Evolutionary conservation across 106 monocot species (phyloP).

Genomic region (Alisma plantagoaquatica): DNA sequence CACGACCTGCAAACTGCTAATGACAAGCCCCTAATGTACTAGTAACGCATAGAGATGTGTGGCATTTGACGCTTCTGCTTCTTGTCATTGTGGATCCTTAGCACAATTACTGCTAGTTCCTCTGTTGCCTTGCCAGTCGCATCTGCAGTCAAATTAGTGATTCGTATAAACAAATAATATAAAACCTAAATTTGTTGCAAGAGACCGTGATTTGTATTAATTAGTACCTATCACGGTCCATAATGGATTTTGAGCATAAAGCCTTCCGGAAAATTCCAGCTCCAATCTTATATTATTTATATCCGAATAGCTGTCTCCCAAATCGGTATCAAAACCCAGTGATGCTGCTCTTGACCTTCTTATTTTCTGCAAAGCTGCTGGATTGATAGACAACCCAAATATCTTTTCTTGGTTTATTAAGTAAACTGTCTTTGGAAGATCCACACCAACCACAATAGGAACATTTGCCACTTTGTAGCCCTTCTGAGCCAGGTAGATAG

Average conservation of each 20-base stretch:
- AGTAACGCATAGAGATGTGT: slow-evolving; percentile 62
- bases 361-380: slow-evolving; percentile 60
- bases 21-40: no score
- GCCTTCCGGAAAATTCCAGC: slow-evolving; percentile 44
- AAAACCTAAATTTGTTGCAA: neutral
- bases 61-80: slow-evolving; percentile 53
- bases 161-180: neutral
- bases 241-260: slow-evolving; percentile 47
- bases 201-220: neutral
- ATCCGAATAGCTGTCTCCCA: slow-evolving; percentile 60
- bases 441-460: slow-evolving; percentile 66
- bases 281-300: slow-evolving; percentile 68
- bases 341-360: slow-evolving; percentile 60
- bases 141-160: slow-evolving; percentile 25
- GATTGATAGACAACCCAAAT: slow-evolving; percentile 69
- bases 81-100: slow-evolving; percentile 58
- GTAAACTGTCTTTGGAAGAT: slow-evolving; percentile 50
- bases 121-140: slow-evolving; percentile 82
- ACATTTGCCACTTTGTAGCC: slow-evolving; percentile 84
- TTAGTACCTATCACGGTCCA: slow-evolving; percentile 80
- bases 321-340: slow-evolving; percentile 33
- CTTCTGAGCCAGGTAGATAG: slow-evolving; percentile 74
- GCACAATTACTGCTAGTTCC: slow-evolving; percentile 65
- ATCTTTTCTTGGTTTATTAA: slow-evolving; percentile 64
- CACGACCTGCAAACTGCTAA: neutral